These are phyloP conservation scores for Thelonectria discophora DNA, from an alignment of 2,329 filamentous ascomycete genomes.

Conservation along the genomic window DNA sequence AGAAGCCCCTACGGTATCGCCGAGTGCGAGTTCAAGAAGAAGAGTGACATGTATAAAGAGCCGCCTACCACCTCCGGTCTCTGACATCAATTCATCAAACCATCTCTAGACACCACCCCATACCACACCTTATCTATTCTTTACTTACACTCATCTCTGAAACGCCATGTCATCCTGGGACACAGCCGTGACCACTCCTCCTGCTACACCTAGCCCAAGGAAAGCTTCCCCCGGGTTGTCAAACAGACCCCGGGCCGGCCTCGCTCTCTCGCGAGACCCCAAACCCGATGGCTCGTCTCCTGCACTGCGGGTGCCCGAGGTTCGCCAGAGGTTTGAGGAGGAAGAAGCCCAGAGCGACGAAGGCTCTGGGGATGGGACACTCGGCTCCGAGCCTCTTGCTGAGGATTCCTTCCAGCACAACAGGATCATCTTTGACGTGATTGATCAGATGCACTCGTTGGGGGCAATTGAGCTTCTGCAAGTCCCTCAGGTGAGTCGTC, in stretches of 20 bases:
- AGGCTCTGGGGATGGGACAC: slow-evolving; percentile 23
- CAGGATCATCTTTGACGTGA: slow-evolving; percentile 48
- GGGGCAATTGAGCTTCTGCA: slow-evolving; percentile 43
- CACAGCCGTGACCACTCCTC: background rate
- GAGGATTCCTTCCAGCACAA: slow-evolving; percentile 48
- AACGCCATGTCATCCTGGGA: background rate
- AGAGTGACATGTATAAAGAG: background rate
- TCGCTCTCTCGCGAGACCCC: background rate
- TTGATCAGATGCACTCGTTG: slow-evolving; percentile 48
- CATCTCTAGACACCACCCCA: background rate
- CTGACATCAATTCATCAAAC: background rate
- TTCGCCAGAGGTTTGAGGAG: background rate
- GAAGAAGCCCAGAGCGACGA: slow-evolving; percentile 25
- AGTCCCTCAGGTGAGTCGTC: slow-evolving; percentile 47
- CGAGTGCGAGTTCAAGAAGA: background rate
- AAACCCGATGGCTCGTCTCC: background rate
- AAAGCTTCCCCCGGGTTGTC: background rate
- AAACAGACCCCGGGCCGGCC: background rate
- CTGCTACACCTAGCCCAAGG: background rate
- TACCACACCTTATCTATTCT: background rate
- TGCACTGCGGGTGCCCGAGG: background rate
- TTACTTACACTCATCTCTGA: background rate
- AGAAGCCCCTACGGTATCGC: too few species aligned
- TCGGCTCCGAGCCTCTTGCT: slow-evolving; percentile 20
- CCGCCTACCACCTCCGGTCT: background rate